Conservation (phyloP, 75 land plant genomes). For the Larix kaempferi region DNA sequence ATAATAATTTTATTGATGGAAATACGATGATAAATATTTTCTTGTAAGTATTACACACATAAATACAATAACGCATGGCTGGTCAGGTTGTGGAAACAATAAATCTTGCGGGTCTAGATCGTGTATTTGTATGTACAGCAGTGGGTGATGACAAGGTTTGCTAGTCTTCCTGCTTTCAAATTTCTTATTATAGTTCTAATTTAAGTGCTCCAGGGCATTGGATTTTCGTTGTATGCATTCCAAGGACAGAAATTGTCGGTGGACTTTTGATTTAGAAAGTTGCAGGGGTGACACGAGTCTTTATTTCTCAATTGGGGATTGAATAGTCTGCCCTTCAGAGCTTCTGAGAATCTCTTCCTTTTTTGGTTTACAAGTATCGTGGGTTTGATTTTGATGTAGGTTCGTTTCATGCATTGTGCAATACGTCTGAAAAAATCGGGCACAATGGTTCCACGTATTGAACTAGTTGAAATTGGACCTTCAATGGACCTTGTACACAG, state of each 20-base stretch:
- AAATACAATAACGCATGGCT: background rate
- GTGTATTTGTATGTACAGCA: constrained; percentile 73
- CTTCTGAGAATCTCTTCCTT: background rate
- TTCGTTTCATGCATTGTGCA: constrained; percentile 74
- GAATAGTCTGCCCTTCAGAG: background rate
- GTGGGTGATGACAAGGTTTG: constrained; percentile 49
- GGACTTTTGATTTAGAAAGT: background rate
- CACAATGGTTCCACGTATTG: constrained; percentile 72
- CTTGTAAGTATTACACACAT: background rate
- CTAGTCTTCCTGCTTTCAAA: background rate
- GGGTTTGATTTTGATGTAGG: constrained; percentile 6
- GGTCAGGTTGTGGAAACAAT: constrained; percentile 70
- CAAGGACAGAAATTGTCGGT: background rate
- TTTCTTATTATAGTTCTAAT: background rate
- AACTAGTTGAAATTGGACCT: constrained; percentile 88
- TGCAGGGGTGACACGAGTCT: no score
- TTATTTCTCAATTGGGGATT: background rate
- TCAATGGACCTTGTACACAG: constrained; percentile 87
- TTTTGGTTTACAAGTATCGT: background rate
- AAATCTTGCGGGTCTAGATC: constrained; percentile 82
- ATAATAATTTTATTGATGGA: background rate
- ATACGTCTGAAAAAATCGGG: constrained; percentile 82
- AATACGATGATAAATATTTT: background rate
- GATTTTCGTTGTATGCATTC: background rate
- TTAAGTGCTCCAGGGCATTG: background rate